Conservation (phyloP, 2,329 filamentous ascomycete genomes). For the Aspergillus ibericus region DNA sequence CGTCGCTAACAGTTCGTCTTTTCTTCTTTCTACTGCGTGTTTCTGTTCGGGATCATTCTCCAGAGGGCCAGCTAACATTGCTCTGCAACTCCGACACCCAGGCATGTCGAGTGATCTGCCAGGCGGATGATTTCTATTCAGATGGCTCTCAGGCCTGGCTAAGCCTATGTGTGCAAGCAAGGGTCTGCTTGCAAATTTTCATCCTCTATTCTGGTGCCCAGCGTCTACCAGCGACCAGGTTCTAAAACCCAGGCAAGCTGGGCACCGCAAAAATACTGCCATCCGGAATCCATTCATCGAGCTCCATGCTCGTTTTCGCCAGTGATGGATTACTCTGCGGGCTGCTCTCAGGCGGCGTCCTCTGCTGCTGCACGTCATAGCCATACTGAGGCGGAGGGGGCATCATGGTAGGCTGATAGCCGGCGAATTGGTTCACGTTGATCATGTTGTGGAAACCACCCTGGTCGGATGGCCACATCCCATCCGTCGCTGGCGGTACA, state of each 20-base stretch:
- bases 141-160: neutral
- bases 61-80: neutral
- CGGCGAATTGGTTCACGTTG: slow-evolving; percentile 19
- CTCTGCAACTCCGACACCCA: neutral
- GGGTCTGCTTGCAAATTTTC: neutral
- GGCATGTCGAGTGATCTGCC: neutral
- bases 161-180: neutral
- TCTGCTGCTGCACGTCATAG: slow-evolving; percentile 22
- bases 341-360: slow-evolving; percentile 12
- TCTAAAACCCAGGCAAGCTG: slow-evolving; percentile 29
- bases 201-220: neutral
- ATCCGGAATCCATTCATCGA: slow-evolving; percentile 34
- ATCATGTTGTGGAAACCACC: slow-evolving; percentile 15
- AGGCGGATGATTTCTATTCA: neutral
- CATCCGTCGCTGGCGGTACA: slow-evolving; percentile 17
- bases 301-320: slow-evolving; percentile 27
- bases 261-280: slow-evolving; percentile 31
- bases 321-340: slow-evolving; percentile 15
- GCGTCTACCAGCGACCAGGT: too few species aligned
- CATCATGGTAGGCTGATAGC: slow-evolving; percentile 20
- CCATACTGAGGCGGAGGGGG: slow-evolving; percentile 23
- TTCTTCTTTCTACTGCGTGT: neutral
- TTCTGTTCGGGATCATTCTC: neutral
- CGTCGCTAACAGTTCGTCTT: neutral
- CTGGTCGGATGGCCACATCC: slow-evolving; percentile 28